Conservation (phyloP, 2,329 filamentous ascomycete species). For the Beauveria pseudobassiana region DNA sequence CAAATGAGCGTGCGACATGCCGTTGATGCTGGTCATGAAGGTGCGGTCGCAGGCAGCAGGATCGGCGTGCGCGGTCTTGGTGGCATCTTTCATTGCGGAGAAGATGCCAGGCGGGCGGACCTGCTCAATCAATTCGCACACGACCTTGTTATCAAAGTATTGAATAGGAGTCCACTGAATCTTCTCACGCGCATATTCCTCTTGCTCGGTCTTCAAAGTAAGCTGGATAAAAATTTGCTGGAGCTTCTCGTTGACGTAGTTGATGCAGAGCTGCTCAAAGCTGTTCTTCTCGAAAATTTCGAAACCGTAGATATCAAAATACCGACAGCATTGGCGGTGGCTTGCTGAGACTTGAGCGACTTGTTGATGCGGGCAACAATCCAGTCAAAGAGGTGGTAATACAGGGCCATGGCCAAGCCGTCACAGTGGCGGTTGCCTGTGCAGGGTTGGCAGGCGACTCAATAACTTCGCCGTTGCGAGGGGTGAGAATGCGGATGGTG, state of each 20-base stretch:
- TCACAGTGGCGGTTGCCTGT: conserved; percentile 82
- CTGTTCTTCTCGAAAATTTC: conserved; percentile 99
- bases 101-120: conserved; percentile 86
- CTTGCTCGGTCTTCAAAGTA: conserved; percentile 92
- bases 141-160: conserved; percentile 99
- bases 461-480: conserved; percentile 57
- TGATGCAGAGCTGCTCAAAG: conserved; percentile 98
- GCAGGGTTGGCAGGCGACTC: conserved; percentile 76
- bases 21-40: conserved; percentile 88
- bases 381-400: conserved; percentile 97
- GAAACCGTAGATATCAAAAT: conserved; percentile 98
- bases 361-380: conserved; percentile 89
- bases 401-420: conserved; percentile 89
- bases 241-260: conserved; percentile 98
- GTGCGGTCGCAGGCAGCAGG: conserved; percentile 90
- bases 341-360: conserved; percentile 71
- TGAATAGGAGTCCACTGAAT: conserved; percentile 99
- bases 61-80: conserved; percentile 95
- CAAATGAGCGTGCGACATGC: conserved; percentile 85
- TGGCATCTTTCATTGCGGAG: conserved; percentile 93
- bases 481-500: conserved; percentile 77
- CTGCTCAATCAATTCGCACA: conserved; percentile 94
- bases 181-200: conserved; percentile 91
- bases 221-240: conserved; percentile 99
- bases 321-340: conserved; percentile 77